Base-by-base conservation (phyloP, 805 yeast species). In the Wickerhamiella spandovensis region DNA sequence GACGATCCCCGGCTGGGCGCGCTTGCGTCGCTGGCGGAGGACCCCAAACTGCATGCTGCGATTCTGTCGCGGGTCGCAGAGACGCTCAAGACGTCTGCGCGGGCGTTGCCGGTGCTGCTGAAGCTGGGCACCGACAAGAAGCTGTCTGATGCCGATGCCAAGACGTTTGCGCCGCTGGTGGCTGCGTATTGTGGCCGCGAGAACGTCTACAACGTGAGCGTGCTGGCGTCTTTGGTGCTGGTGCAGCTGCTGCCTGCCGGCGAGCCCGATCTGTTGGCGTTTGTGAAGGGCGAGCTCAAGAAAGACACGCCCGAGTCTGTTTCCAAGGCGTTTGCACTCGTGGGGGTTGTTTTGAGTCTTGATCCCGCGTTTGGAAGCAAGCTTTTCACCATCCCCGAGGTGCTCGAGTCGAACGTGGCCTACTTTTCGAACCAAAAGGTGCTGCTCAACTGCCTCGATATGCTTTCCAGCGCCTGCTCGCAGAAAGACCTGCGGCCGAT, bases 381-480 rank as follows among this genome's bases (percentile, higher is more conserved):
- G 15, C 32, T 65, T 12, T 65, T 65, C 43, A 54, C 48, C n/a
- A 47, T 45, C 22, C 43, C 58, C 25, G 57, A 54, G 25, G 46
- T 51, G 28, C 51, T 52, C 48, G 43, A 57, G 43, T 25, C 56
- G 44, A 41, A 53, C 12, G 35, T 47, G 10, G 44, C 48, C 1
- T 50, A 51, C 25, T 50, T 57, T 32, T 23, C 55, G 5, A 49
- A 58, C 13, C 56, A 57, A 37, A 48, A 51, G 1, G 59, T 58
- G 1, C 54, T 61, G 20, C 37, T 55, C 6, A 56, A 56, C 3
- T 61, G 66, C 22, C 52, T 67, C 45, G 62, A 57, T 24, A 55
- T 67, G 51, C 59, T 68, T 4, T 64, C 69, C 5, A 55, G 64
- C n/a, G 65, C 66, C 10, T 63, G 68, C 49, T 62, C 61, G 22